phyloP scores from a whole-genome alignment of 2,329 filamentous ascomycete species.

The Teratosphaeria zuluensis region DNA sequence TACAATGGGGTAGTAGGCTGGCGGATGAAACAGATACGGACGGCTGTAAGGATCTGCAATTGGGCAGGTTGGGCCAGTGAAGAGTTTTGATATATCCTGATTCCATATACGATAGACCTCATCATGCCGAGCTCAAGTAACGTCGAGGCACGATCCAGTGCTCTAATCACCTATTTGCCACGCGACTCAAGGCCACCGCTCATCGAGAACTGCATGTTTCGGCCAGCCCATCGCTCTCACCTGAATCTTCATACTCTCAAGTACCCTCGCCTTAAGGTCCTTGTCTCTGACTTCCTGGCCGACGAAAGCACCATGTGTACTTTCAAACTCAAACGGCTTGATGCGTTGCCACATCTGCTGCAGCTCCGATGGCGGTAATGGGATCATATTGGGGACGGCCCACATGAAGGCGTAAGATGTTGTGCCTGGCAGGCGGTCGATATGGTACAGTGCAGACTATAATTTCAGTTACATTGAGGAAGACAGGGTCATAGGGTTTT shows the following conservation, averaged over 20 bases:
- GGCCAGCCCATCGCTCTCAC: slow-evolving; percentile 30
- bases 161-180: no score
- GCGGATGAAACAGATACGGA: no score
- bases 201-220: slow-evolving; percentile 16
- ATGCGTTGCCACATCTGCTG: slow-evolving; percentile 61
- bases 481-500: background rate
- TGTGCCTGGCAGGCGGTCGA: slow-evolving; percentile 35
- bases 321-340: slow-evolving; percentile 50
- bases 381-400: slow-evolving; percentile 67
- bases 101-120: no score
- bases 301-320: slow-evolving; percentile 58
- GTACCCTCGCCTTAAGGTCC: slow-evolving; percentile 52
- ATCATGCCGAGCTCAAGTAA: no score
- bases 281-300: slow-evolving; percentile 50
- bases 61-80: no score
- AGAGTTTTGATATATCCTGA: no score
- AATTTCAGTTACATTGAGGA: background rate
- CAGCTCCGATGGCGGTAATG: slow-evolving; percentile 55
- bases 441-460: slow-evolving; percentile 28
- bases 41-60: no score
- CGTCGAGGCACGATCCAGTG: no score
- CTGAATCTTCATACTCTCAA: slow-evolving; percentile 72
- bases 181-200: slow-evolving; percentile 5
- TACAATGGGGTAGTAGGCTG: no score
- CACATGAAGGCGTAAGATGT: slow-evolving; percentile 61